Percentiles rank a stretch among this genome's conserved stretches.
Evolutionary conservation across 768 basidiomycete species (phyloP).

Genomic region (Lactarius trivialis): DNA sequence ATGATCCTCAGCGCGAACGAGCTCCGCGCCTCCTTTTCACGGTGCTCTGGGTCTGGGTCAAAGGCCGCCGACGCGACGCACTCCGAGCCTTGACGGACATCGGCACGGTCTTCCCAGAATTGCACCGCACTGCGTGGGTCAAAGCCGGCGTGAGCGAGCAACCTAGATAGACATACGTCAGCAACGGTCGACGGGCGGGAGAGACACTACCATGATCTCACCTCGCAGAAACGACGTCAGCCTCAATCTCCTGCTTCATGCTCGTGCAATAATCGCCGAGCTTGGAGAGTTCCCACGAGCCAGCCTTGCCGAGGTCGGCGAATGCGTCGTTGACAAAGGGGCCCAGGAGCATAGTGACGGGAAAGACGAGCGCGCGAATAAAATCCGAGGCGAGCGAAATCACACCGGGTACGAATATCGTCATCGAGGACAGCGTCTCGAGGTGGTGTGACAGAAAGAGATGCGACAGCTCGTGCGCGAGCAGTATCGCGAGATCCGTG

Average conservation of each 20-base stretch:
- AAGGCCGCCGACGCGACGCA: conserved; percentile 29
- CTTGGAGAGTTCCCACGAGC: conserved; percentile 67
- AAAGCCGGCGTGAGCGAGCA: conserved; percentile 90
- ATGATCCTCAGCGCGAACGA: conserved; percentile 40
- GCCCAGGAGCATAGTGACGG: conserved; percentile 84
- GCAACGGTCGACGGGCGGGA: conserved; percentile 4
- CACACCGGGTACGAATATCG: conserved; percentile 75
- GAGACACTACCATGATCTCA: conserved; percentile 27
- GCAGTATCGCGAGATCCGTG: conserved; percentile 78
- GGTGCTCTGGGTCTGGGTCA: conserved; percentile 30
- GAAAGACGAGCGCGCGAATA: conserved; percentile 73
- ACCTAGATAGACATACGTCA: conserved; percentile 35
- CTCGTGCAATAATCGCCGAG: conserved; percentile 72
- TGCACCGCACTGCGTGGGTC: conserved; percentile 74
- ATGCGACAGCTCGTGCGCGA: conserved; percentile 93
- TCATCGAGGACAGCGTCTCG: conserved; percentile 81
- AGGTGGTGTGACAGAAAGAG: conserved; percentile 86
- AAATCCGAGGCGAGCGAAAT: conserved; percentile 74
- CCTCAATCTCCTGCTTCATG: conserved; percentile 83
- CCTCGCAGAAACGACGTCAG: conserved; percentile 84
- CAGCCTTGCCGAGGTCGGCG: conserved; percentile 69
- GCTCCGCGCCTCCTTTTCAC: conserved; percentile 21
- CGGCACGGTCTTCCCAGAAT: conserved; percentile 71
- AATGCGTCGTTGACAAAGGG: conserved; percentile 96
- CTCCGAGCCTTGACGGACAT: conserved; percentile 35